These are phyloP conservation scores for Acer yangbiense DNA, from an alignment of 345 rosid genomes.

Conservation along the genomic window DNA sequence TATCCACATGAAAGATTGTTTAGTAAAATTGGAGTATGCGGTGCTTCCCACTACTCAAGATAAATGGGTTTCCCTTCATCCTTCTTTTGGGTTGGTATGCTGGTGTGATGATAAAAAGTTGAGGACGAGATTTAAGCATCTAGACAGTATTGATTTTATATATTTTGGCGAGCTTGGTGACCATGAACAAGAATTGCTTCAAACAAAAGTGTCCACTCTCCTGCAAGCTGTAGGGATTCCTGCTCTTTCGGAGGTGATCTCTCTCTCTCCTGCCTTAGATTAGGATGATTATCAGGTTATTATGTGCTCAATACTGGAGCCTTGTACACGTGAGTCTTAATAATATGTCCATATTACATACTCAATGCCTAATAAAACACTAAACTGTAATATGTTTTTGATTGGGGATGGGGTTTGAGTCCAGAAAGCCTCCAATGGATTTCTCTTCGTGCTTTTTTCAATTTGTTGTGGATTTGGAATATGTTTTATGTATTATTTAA, in stretches of 20 bases:
- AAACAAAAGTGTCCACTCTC: conserved; percentile 49
- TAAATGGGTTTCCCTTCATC: conserved; percentile 87
- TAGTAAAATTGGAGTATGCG: conserved; percentile 55
- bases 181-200: conserved; percentile 54
- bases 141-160: conserved; percentile 58
- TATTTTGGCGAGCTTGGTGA: conserved; percentile 59
- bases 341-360: neutral
- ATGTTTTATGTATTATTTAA: too few species aligned
- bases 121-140: conserved; percentile 57
- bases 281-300: neutral
- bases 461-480: neutral
- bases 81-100: conserved; percentile 76
- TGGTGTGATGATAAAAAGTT: conserved; percentile 82
- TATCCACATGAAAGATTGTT: conserved; percentile 54
- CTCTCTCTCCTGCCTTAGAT: neutral
- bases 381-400: neutral
- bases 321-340: neutral
- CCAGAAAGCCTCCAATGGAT: neutral
- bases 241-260: conserved; percentile 71
- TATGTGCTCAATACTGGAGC: neutral
- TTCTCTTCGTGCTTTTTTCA: neutral
- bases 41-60: conserved; percentile 73
- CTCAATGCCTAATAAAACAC: neutral
- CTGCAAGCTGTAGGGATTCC: conserved; percentile 79
- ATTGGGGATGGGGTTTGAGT: neutral